phyloP scores from a whole-genome alignment of 192 early-diverging fungal species.

The Coemansia sp. region DNA sequence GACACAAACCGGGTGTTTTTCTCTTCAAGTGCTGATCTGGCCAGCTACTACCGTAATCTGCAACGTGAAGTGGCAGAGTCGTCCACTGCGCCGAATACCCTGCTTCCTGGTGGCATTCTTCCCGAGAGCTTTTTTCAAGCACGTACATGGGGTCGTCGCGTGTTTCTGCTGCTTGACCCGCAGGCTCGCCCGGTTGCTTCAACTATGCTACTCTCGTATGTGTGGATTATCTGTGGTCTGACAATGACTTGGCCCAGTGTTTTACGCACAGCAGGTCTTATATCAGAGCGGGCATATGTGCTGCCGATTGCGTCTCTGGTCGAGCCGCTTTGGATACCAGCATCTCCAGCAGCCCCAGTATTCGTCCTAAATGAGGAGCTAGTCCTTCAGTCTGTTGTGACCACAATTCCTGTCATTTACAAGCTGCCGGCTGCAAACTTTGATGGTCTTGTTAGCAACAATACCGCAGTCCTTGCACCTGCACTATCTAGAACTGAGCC shows the following conservation, averaged over 20 bases:
- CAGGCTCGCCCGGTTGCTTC: constrained; percentile 13
- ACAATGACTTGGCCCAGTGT: constrained; percentile 51
- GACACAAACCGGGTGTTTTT: constrained; percentile 40
- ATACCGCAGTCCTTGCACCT: neutral
- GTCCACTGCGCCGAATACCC: constrained; percentile 7
- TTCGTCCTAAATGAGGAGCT: constrained; percentile 4
- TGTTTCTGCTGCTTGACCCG: constrained; percentile 29
- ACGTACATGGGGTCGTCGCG: constrained; percentile 26
- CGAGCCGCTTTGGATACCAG: constrained; percentile 37
- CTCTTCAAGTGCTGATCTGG: constrained; percentile 44
- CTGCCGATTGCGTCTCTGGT: constrained; percentile 40
- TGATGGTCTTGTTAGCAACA: neutral
- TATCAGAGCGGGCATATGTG: constrained; percentile 48
- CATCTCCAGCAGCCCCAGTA: neutral
- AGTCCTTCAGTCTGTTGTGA: constrained; percentile 10
- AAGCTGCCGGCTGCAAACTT: neutral
- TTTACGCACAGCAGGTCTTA: constrained; percentile 42
- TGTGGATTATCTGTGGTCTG: constrained; percentile 41
- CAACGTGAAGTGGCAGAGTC: constrained; percentile 21
- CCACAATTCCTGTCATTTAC: neutral
- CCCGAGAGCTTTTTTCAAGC: constrained; percentile 33
- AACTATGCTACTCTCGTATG: constrained; percentile 29
- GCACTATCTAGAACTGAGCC: neutral
- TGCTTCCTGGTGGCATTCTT: constrained; percentile 24
- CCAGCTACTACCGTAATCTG: constrained; percentile 40